Base-by-base conservation (phyloP, 106 monocot genomes). In the Allium fistulosum region DNA sequence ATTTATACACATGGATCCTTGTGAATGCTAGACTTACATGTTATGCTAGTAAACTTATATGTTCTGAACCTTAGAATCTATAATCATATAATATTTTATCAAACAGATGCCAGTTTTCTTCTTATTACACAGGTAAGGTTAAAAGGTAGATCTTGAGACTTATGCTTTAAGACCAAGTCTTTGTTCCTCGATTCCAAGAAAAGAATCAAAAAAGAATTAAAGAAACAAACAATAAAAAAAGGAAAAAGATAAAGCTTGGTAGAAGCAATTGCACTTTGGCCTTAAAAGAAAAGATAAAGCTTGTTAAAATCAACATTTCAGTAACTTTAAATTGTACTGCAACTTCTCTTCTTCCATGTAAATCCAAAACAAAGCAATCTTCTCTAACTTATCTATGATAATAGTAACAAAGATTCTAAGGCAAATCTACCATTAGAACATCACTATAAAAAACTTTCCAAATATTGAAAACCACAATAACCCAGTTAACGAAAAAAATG, bases 111-210 rank as follows among this genome's bases (percentile, higher is more conserved):
- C 37, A 37, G 1, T 60, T 17, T 60, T 17, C 26, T 15, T 16
- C 7, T 22, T 26, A 6, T 26, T 16, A 10, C 59, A 15, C 2
- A 17, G 61, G 11, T 62, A 62, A 62, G 46, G 27, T 28, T 62
- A 28, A 11, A 11, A 28, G 27, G 46, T 18, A 62, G 37, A 62
- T 28, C 5, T 11, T 17, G 46, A 62, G 61, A 45, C 27, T 28
- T 26, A 48, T 63, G 63, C 63, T 63, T 63, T 63, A 63, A 63
- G 63, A 63, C 63, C 63, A 46, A 63, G 63, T 63, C 63, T 63
- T 63, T 63, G 63, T 28, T 63, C 63, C 63, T 63, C 63, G 63
- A 63, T 63, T 48, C 63, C 46, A 63, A 63, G 47, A 63, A 63
- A 63, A 63, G 63, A 63, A 63, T 63, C 46, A 63, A 63, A 63